Evolutionary conservation across 1,139 yeast genomes (phyloP), one percentile per base, ranked within the genome.

Genomic region (Yamadazyma friedrichii): DNA sequence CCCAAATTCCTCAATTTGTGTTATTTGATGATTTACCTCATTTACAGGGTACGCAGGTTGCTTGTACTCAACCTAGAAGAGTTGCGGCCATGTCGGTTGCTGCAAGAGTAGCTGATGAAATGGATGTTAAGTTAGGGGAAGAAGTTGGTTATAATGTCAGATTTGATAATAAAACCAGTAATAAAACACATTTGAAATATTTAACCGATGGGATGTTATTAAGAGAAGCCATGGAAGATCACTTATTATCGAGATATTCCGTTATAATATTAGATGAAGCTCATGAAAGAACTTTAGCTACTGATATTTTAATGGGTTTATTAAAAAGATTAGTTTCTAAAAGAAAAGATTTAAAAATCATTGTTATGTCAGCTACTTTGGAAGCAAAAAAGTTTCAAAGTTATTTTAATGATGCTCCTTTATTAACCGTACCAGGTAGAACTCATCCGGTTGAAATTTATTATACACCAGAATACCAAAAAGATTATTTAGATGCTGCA

Each of bases 191-290:
- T 37, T 73, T 93, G 56, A 91, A 91, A 65, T 93, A 93, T 68
- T 88, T 93, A 98, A 93, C 98, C 11, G 98, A 93, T 69, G 98
- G 98, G 82, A 91, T 93, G 97, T 76, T 93, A 43, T 71, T 93
- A 52, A 79, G 98, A 58, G 98, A 93, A 65, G 98, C 98, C 28
- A 91, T 93, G 98, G 94, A 86, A 49, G 98, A 93, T 62, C 97
- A 89, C 52, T 78, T 83, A 47, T 73, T 93, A 58, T 68, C 70
- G 6, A 74, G 85, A 47, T 93, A 93, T 64, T 84, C 95, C 16
- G 91, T 96, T 58, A 86, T 93, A 46, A 89, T 93, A 52, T 72
- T 93, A 47, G 98, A 93, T 76, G 98, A 93, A 70, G 98, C 98
- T 41, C 98, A 93, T 71, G 98, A 93, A 67, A 83, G 98, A 61